Base-by-base conservation (phyloP, 148 eudicot species). In the Camellia granthamiana region DNA sequence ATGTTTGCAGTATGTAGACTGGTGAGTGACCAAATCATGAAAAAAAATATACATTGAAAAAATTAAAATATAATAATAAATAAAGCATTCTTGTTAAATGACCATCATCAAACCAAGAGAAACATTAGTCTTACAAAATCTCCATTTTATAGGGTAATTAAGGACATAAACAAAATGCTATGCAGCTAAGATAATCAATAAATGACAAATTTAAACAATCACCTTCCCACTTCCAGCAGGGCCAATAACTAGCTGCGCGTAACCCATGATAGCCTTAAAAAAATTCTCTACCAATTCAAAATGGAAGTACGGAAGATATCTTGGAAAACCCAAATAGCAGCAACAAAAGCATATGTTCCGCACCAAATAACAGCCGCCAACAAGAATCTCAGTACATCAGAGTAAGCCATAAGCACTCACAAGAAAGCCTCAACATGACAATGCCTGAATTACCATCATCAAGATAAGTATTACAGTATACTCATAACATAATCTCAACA, bases 1-100 rank as follows among this genome's bases (percentile, higher is more conserved):
- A 66, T 96, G 95, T 77, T 86, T 88, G 77, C 99, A 96, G 84
- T 96, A 96, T 3, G 99, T 96, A 78, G 99, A 96, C 87, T 89
- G 83, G 41, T 60, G 41, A 58, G 43, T 69, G 15, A 62, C 70
- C 18, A 69, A 44, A 3, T 12, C 0, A 7, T 15, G 46, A 58
- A 8, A 59, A 61, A 3, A 7, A 58, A 21, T 10, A 58, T 58
- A 6, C 8, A 58, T 58, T 11, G 11, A n/a, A 62, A n/a, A 62
- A 62, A 62, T n/a, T 62, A 62, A 3, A 13, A 75, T 12, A 11
- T 18, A 65, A 51, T 65, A 78, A 10, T 77, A 52, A 6, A 80
- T 14, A 16, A 3, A 42, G 7, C 44, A 0, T 56, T 60, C 42
- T 60, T 43, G 41, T 46, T 44, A 62, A 76, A 76, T 47, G 38